Evolutionary conservation across 78 protist species (phyloP), one percentile per base, ranked within the genome.

Genomic region (Dictyostelium firmibasis): DNA sequence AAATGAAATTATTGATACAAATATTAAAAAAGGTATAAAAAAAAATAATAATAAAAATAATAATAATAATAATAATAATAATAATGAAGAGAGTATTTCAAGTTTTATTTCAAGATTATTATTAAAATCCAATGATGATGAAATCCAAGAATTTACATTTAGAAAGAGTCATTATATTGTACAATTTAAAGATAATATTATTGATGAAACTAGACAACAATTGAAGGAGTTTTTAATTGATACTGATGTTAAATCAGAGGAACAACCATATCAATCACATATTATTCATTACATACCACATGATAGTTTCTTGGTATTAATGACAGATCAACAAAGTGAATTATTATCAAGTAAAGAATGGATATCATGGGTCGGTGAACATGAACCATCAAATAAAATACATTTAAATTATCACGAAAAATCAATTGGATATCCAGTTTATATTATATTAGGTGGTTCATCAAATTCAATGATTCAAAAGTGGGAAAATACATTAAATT

Each of bases 361-460:
- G 86, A 23, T 89, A 11, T 64, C 78, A 10, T 89, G 94, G 94
- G n/a, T 89, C 13, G 94, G 75, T 33, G 14, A 69, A 35, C 14
- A 23, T n/a, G 86, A 88, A 20, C 18, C 64, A 2, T 2, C 70
- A 20, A 50, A 88, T 41, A 88, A 88, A 35, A 9, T 88, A 8
- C 62, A 64, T 43, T 31, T 57, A 10, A 33, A 81, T 27, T 81
- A 43, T 53, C 20, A 78, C 10, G 27, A 29, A 3, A 43, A 35
- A 5, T 25, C 33, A 77, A 43, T 43, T 77, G 83, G 62, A 11
- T 14, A 5, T 25, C 83, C 83, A 44, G 64, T 77, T 7, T 13
- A 43, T 1, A 76, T 76, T 38, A 23, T 76, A 20, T 38, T 76
- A 9, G 5, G 41, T 76, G 41, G 16, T 76, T 35, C 79, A 72